Evolutionary conservation across 2,329 filamentous ascomycete genomes (phyloP), one percentile per base, ranked within the genome.

Genomic region (Trichoderma sp.): DNA sequence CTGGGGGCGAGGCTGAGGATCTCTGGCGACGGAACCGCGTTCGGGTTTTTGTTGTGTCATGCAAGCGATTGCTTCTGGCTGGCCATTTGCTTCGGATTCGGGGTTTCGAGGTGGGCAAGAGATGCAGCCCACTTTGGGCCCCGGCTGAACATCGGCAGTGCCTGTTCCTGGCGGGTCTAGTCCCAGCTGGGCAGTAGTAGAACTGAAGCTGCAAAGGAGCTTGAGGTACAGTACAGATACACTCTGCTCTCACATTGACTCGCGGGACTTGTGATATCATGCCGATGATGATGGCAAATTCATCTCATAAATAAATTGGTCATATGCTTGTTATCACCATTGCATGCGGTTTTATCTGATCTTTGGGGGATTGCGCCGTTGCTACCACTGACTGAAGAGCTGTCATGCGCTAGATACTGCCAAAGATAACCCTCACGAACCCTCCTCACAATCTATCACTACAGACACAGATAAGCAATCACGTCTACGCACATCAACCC

Each of bases 1-100:
- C 24, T 21, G 62, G 62, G 26, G 47, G 55, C 55, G 65, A 50
- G 58, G 34, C 34, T 12, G 47, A 10, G 14, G 26, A 34, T 24
- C 58, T 48, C 24, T 55, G 55, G 55, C 48, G 62, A 44, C 41
- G 50, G 43, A 56, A 56, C 41, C 65, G 65, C 65, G 65, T 67
- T 58, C 48, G 41, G 7, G 9, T 30, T 54, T 14, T 14, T 39
- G 34, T 65, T 50, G 61, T 67, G 51, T 61, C 62, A 44, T 62
- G 59, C 59, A 63, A 60, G 59, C 41, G 30, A 4, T 39, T 63
- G 48, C 47, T 63, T 39, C 12, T 30, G 24, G 43, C 19, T n/a
- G 50, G 48, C 48, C 50, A 34, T 34, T 52, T 52, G 50, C 50
- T 54, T 28, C 34, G 39, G 56, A 1, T 39, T 12, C 1, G 34